A percentile compares a stretch with the other conserved stretches of the same genome.
Conservation (phyloP, 2,329 filamentous ascomycete genomes). For the Penicillium hordei region DNA sequence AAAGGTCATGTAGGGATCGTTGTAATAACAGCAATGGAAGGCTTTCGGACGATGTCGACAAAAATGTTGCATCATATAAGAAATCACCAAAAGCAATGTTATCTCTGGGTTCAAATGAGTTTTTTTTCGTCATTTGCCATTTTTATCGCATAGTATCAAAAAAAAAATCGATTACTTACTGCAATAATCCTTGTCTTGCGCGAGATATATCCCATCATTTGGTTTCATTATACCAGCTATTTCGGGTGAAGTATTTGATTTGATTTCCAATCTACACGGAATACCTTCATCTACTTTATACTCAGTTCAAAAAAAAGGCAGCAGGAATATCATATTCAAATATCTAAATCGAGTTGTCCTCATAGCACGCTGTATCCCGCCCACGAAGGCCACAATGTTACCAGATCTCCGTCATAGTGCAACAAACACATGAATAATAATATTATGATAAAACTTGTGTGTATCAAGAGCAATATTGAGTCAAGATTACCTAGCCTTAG, state of each 20-base stretch:
- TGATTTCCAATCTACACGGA: neutral
- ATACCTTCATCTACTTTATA: neutral
- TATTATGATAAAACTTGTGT: neutral
- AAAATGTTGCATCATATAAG: neutral
- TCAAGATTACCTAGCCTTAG: neutral
- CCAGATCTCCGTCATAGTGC: neutral
- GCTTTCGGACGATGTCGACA: conserved; percentile 6
- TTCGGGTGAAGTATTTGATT: neutral
- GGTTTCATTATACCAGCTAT: neutral
- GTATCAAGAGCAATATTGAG: neutral
- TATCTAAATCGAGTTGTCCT: neutral
- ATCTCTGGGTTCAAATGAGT: neutral
- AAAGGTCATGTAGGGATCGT: neutral
- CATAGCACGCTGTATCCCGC: neutral
- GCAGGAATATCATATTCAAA: neutral
- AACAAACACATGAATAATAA: neutral
- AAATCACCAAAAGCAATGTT: neutral
- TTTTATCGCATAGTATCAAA: neutral
- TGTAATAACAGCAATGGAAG: neutral
- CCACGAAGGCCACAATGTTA: neutral
- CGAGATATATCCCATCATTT: neutral
- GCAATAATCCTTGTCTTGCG: rapidly evolving
- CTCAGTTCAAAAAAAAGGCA: neutral
- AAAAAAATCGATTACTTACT: neutral
- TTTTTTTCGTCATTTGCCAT: neutral